These are phyloP conservation scores for Glycine tomentella DNA, from an alignment of 306 rosid species.

Conservation along the genomic window DNA sequence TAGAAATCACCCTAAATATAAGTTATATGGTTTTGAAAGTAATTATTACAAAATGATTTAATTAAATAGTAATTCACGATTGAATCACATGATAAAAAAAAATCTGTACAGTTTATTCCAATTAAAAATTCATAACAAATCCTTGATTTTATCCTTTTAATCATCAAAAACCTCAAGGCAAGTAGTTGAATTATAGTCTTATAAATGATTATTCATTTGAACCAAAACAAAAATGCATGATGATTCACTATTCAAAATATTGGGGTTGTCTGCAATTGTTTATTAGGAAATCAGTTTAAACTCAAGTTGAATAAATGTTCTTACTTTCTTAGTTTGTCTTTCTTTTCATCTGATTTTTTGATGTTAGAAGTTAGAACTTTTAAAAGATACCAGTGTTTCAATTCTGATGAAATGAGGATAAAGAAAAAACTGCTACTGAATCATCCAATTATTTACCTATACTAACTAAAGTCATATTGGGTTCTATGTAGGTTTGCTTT, in stretches of 20 bases:
- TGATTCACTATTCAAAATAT: not conserved
- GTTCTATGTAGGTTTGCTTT: conserved; percentile 58
- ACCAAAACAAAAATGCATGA: not conserved
- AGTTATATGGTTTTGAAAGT: not conserved
- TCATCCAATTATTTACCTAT: not conserved
- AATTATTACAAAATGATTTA: not conserved
- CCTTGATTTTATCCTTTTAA: not conserved
- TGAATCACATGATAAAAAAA: not conserved
- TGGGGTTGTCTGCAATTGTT: not conserved
- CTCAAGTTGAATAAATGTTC: not conserved
- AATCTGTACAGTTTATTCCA: not conserved
- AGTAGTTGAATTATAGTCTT: not conserved
- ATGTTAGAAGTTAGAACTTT: not conserved
- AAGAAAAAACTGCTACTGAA: not conserved
- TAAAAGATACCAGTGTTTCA: not conserved
- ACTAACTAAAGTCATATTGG: not conserved
- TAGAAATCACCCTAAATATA: not conserved
- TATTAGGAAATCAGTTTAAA: not conserved
- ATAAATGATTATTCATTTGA: not conserved
- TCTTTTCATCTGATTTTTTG: not conserved
- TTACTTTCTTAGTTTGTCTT: not conserved
- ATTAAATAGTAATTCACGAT: not conserved
- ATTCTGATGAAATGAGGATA: not conserved
- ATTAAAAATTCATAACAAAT: not conserved
- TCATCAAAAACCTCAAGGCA: not conserved